A percentile compares a stretch with the other conserved stretches of the same genome.
These are phyloP conservation scores for Penicillium samsonianum DNA, from an alignment of 495 filamentous ascomycete species.

Conservation along the genomic window DNA sequence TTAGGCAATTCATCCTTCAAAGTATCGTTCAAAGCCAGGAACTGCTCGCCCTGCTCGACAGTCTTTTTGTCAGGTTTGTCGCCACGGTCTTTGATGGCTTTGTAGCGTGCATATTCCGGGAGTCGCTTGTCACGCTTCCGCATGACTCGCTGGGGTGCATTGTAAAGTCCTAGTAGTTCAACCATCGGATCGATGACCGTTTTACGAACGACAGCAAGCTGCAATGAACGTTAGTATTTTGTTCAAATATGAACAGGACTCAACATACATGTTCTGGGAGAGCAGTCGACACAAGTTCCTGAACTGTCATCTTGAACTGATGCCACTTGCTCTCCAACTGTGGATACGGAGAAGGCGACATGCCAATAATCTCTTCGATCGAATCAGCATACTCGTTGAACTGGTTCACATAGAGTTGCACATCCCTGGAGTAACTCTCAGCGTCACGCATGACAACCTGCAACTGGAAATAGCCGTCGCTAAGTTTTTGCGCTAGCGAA, in stretches of 20 bases:
- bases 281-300: slow-evolving; percentile 74
- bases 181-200: slow-evolving; percentile 87
- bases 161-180: slow-evolving; percentile 74
- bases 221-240: slow-evolving; percentile 10
- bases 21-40: slow-evolving; percentile 84
- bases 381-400: slow-evolving; percentile 69
- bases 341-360: slow-evolving; percentile 61
- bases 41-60: slow-evolving; percentile 78
- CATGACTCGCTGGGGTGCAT: slow-evolving; percentile 81
- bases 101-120: slow-evolving; percentile 82
- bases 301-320: slow-evolving; percentile 75
- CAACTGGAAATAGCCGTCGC: slow-evolving; percentile 83
- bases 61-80: slow-evolving; percentile 83
- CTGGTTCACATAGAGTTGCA: slow-evolving; percentile 67
- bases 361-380: slow-evolving; percentile 66
- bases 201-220: slow-evolving; percentile 75
- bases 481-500: slow-evolving; percentile 72
- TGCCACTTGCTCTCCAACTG: slow-evolving; percentile 93
- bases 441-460: slow-evolving; percentile 90
- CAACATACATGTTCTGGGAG: slow-evolving; percentile 83
- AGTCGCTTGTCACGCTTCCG: slow-evolving; percentile 88
- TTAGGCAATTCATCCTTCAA: slow-evolving; percentile 90
- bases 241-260: background rate
- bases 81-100: slow-evolving; percentile 70
- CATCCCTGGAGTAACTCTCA: slow-evolving; percentile 77